A percentile compares a stretch with the other conserved stretches of the same genome.
Conservation (phyloP, 1,139 yeast genomes). For the Yamadazyma mexicana region DNA sequence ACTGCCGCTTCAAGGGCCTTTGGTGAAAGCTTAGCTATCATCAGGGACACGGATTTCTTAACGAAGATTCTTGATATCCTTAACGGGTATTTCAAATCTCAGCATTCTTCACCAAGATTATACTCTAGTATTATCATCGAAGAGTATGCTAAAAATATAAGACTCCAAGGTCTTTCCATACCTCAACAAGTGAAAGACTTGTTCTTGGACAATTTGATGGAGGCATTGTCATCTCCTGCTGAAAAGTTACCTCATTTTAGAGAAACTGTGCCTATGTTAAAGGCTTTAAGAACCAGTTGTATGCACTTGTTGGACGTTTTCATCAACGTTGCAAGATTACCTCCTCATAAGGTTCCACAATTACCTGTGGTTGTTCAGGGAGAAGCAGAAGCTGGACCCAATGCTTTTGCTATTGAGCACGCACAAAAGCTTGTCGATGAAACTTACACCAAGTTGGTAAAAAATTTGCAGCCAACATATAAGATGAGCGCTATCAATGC, state of each 20-base stretch:
- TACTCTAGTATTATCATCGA: slow-evolving; percentile 69
- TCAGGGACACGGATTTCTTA: slow-evolving; percentile 41
- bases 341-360: slow-evolving; percentile 77
- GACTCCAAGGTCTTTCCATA: slow-evolving; percentile 16
- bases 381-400: slow-evolving; percentile 91
- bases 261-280: slow-evolving; percentile 83
- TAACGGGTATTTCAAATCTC: slow-evolving; percentile 45
- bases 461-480: slow-evolving; percentile 65
- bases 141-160: slow-evolving; percentile 59
- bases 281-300: slow-evolving; percentile 85
- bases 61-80: slow-evolving; percentile 41
- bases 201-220: slow-evolving; percentile 32
- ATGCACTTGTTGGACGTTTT: slow-evolving; percentile 78
- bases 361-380: slow-evolving; percentile 91
- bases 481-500: slow-evolving; percentile 73
- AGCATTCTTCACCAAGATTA: slow-evolving; percentile 81
- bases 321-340: slow-evolving; percentile 70
- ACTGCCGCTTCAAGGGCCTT: slow-evolving; percentile 74
- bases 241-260: slow-evolving; percentile 57
- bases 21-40: slow-evolving; percentile 66
- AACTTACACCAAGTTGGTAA: slow-evolving; percentile 64
- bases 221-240: slow-evolving; percentile 44
- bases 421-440: slow-evolving; percentile 73
- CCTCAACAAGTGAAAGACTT: slow-evolving; percentile 17
- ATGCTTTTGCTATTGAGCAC: slow-evolving; percentile 78